Evolutionary conservation across 2,329 filamentous ascomycete genomes (phyloP).

Genomic region (Arachnopeziza araneosa): DNA sequence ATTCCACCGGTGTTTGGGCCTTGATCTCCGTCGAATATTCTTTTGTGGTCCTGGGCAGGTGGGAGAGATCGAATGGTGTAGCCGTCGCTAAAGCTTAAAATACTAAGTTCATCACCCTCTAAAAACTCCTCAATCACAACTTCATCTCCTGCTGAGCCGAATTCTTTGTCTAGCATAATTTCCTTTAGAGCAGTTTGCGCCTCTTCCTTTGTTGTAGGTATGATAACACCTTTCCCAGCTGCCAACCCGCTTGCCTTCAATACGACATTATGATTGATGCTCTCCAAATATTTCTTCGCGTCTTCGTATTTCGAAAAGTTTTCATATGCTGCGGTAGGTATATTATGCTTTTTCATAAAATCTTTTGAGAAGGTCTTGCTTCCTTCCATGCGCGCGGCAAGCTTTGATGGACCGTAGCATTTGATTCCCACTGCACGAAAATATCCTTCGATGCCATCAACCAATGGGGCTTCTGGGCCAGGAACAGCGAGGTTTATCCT

Average conservation of each 20-base stretch:
- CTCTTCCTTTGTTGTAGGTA: constrained; percentile 62
- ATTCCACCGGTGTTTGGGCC: constrained; percentile 8
- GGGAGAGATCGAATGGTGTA: constrained; percentile 77
- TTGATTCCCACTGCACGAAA: constrained; percentile 54
- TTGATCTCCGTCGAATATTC: constrained; percentile 71
- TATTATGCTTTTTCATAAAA: constrained; percentile 87
- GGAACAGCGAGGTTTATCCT: constrained; percentile 78
- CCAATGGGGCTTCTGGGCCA: constrained; percentile 89
- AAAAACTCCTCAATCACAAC: constrained; percentile 96
- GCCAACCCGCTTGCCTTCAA: constrained; percentile 93
- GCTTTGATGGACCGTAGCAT: constrained; percentile 68
- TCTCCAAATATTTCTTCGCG: constrained; percentile 69
- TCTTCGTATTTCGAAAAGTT: constrained; percentile 77
- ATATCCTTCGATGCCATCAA: constrained; percentile 80
- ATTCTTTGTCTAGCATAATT: constrained; percentile 86
- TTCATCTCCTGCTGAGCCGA: constrained; percentile 75
- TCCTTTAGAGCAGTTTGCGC: constrained; percentile 75
- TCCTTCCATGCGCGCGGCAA: constrained; percentile 85
- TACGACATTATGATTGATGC: constrained; percentile 67
- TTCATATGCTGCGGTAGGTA: constrained; percentile 85
- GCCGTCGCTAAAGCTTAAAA: constrained; percentile 88
- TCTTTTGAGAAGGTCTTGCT: constrained; percentile 97
- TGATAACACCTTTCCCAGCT: constrained; percentile 92
- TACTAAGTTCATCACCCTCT: constrained; percentile 84
- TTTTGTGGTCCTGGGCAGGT: constrained; percentile 93